Conservation (phyloP, 345 rosid genomes). For the Euphorbia lathyris region DNA sequence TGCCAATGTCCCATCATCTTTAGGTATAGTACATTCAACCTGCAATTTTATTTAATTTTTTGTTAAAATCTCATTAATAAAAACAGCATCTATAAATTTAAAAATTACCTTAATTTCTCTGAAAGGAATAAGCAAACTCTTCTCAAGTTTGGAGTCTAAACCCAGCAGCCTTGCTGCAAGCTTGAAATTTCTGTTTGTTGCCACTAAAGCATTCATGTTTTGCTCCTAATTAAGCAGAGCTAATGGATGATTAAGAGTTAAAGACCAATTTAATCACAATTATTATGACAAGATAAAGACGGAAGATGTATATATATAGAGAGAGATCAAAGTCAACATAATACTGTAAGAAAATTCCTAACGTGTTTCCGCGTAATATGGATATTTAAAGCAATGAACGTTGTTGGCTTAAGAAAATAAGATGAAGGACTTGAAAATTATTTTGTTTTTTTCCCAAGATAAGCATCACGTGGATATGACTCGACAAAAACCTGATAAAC, state of each 20-base stretch:
- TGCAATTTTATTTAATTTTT: slow-evolving; percentile 33
- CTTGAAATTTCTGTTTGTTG: slow-evolving; percentile 95
- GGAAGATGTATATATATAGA: neutral
- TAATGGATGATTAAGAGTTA: slow-evolving; percentile 6
- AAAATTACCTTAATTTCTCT: slow-evolving; percentile 84
- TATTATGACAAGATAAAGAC: neutral
- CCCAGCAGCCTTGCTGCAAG: slow-evolving; percentile 86
- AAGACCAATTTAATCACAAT: slow-evolving; percentile 17
- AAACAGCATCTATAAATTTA: neutral
- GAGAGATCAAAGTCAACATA: neutral
- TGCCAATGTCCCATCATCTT: slow-evolving; percentile 85
- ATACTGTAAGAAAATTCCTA: neutral
- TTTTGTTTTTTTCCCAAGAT: neutral
- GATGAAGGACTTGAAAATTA: neutral
- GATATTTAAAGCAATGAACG: neutral
- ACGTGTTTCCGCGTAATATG: slow-evolving; percentile 5
- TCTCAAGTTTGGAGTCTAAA: slow-evolving; percentile 95
- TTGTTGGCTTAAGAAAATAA: neutral
- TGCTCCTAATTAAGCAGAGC: slow-evolving; percentile 28
- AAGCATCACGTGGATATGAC: slow-evolving; percentile 2
- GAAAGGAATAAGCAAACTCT: slow-evolving; percentile 87
- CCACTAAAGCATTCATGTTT: slow-evolving; percentile 89
- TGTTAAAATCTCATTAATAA: neutral
- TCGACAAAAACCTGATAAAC: neutral
- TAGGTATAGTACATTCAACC: slow-evolving; percentile 96